Conservation (phyloP, 495 filamentous ascomycete species). For the Neurospora cerealis region DNA sequence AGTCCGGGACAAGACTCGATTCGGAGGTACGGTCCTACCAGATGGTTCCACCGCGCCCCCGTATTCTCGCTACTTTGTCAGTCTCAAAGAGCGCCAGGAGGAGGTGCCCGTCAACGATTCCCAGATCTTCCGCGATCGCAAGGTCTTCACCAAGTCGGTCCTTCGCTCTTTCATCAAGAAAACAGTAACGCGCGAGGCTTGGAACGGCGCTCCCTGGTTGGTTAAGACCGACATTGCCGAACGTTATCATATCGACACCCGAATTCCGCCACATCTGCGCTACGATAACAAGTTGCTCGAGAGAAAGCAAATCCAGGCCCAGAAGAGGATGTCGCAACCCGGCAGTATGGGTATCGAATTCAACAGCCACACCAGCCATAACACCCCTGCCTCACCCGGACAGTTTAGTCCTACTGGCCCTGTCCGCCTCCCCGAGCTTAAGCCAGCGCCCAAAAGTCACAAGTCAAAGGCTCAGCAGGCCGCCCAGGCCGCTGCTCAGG, state of each 20-base stretch:
- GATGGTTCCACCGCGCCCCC: conserved; percentile 57
- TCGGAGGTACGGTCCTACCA: conserved; percentile 44
- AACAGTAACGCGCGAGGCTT: conserved; percentile 80
- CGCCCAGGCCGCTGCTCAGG: conserved; percentile 11
- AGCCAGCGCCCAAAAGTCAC: conserved; percentile 69
- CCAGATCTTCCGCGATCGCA: conserved; percentile 78
- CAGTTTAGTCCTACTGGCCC: conserved; percentile 34
- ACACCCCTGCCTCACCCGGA: conserved; percentile 5
- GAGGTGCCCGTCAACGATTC: conserved; percentile 74
- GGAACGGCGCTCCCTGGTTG: conserved; percentile 91
- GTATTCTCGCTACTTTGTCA: conserved; percentile 74
- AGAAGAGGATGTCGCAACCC: conserved; percentile 54
- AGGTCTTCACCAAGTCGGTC: conserved; percentile 91
- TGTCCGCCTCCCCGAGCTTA: conserved; percentile 58
- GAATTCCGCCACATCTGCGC: conserved; percentile 72
- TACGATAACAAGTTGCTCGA: conserved; percentile 71
- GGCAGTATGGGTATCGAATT: conserved; percentile 24
- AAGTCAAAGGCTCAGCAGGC: conserved; percentile 49
- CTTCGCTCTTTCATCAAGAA: conserved; percentile 91
- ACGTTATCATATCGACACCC: conserved; percentile 72
- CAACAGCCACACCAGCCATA: neutral
- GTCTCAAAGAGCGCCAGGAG: conserved; percentile 53
- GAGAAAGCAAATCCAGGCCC: conserved; percentile 55
- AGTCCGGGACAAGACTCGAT: conserved; percentile 80
- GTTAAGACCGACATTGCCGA: conserved; percentile 81